Conservation (phyloP, 2,329 filamentous ascomycete species). For the Cladophialophora immunda region DNA sequence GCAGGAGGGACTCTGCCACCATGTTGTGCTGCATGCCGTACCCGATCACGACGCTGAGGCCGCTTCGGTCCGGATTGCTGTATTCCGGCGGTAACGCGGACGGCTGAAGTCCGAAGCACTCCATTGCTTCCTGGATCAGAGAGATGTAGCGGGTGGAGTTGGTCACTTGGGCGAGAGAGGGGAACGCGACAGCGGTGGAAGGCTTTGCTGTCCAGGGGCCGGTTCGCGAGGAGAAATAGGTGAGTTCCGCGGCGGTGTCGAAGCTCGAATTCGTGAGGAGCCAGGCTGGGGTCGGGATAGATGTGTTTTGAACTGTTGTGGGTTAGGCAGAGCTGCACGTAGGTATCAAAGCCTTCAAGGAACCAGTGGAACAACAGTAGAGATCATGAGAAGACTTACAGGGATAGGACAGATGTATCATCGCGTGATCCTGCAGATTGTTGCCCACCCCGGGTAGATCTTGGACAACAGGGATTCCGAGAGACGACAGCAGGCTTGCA, state of each 20-base stretch:
- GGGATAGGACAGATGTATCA: conserved; percentile 36
- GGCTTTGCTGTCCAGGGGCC: conserved; percentile 43
- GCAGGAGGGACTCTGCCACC: background rate
- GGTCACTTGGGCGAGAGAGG: conserved; percentile 40
- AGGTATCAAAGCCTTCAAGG: background rate
- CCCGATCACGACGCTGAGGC: background rate
- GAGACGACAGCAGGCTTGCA: conserved; percentile 46
- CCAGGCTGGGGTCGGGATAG: conserved; percentile 36
- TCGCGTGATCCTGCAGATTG: conserved; percentile 45
- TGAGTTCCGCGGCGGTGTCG: conserved; percentile 24
- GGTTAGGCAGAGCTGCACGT: background rate
- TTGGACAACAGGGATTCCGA: conserved; percentile 53
- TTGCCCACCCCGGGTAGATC: conserved; percentile 61
- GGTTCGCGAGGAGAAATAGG: conserved; percentile 32
- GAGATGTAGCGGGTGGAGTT: conserved; percentile 16
- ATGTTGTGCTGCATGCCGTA: conserved; percentile 3
- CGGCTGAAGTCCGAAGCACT: background rate
- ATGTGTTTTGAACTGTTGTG: conserved; percentile 35
- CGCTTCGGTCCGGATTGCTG: background rate
- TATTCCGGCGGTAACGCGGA: background rate
- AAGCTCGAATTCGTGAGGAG: conserved; percentile 40
- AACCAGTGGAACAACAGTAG: too few species aligned
- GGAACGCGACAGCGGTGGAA: conserved; percentile 42
- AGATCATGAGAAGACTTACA: conserved; percentile 8
- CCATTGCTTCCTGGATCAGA: background rate